phyloP scores from a whole-genome alignment of 108 stramenopile species.

The Cylindrotheca closterium region DNA sequence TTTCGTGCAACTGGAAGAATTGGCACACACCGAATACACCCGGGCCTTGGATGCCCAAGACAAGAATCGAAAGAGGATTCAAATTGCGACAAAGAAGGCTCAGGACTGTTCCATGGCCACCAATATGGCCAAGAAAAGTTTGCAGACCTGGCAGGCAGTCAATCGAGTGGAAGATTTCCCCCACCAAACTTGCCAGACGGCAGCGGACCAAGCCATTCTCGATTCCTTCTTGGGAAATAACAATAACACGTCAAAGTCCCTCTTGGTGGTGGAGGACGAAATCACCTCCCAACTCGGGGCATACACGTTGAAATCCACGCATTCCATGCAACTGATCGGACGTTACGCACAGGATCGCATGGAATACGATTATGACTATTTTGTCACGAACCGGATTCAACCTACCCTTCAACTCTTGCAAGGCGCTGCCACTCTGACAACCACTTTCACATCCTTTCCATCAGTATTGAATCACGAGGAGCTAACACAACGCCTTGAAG shows the following conservation, averaged over 20 bases:
- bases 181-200: not conserved
- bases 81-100: not conserved
- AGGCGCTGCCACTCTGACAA: not conserved
- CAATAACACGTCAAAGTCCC: conserved; percentile 3
- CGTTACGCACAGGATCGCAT: conserved; percentile 30
- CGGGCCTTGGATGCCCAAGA: conserved; percentile 2
- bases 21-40: conserved; percentile 1
- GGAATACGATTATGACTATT: conserved; percentile 44
- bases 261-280: conserved; percentile 6
- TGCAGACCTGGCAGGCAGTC: conserved; percentile 2
- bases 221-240: conserved; percentile 8
- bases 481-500: conserved; percentile 3
- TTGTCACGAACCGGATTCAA: conserved; percentile 27
- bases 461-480: conserved; percentile 1
- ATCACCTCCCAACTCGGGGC: conserved; percentile 18
- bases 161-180: not conserved
- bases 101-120: not conserved
- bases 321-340: conserved; percentile 1
- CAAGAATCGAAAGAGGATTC: not conserved
- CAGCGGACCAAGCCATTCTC: conserved; percentile 1
- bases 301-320: conserved; percentile 10
- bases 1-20: not conserved
- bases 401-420: conserved; percentile 23
- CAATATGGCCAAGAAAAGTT: not conserved
- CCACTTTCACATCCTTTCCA: not conserved